Percentiles rank a stretch among this genome's conserved stretches.
These are phyloP conservation scores for Talaromyces ruber DNA, from an alignment of 495 filamentous ascomycete species.

Conservation along the genomic window DNA sequence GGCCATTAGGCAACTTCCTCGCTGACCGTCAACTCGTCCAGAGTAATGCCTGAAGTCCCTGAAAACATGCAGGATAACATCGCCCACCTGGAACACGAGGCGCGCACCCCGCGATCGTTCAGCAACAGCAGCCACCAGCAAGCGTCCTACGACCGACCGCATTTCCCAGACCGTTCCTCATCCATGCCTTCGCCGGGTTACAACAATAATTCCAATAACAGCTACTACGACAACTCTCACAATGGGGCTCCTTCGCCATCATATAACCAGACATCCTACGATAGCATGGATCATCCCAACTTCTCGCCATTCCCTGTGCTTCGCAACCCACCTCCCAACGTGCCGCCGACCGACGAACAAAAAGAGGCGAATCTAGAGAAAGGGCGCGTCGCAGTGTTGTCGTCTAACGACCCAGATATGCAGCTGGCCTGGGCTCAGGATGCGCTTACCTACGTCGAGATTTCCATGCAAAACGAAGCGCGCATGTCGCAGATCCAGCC, in stretches of 20 bases:
- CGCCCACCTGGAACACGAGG: slow-evolving; percentile 79
- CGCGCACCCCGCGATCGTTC: slow-evolving; percentile 37
- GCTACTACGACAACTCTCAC: background rate
- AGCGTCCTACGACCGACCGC: slow-evolving; percentile 29
- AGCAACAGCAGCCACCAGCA: slow-evolving; percentile 21
- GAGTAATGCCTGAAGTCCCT: slow-evolving; percentile 69
- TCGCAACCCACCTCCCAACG: slow-evolving; percentile 71
- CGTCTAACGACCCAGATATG: slow-evolving; percentile 92
- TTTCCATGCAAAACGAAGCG: slow-evolving; percentile 60
- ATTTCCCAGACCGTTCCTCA: slow-evolving; percentile 34
- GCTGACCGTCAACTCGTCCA: slow-evolving; percentile 19
- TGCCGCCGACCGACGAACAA: slow-evolving; percentile 90
- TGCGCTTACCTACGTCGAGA: slow-evolving; percentile 80
- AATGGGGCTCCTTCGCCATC: slow-evolving; percentile 9
- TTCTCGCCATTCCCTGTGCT: slow-evolving; percentile 91
- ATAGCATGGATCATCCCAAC: slow-evolving; percentile 56
- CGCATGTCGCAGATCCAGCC: slow-evolving; percentile 56
- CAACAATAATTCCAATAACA: slow-evolving; percentile 14
- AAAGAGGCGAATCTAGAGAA: slow-evolving; percentile 79
- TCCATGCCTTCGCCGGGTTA: slow-evolving; percentile 23
- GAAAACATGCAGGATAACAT: slow-evolving; percentile 88
- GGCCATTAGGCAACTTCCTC: background rate
- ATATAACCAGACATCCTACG: slow-evolving; percentile 37
- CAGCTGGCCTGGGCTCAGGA: slow-evolving; percentile 96
- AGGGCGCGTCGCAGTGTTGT: slow-evolving; percentile 73